These are phyloP conservation scores for Acanthochlamys bracteata DNA, from an alignment of 106 monocot genomes.

Conservation along the genomic window DNA sequence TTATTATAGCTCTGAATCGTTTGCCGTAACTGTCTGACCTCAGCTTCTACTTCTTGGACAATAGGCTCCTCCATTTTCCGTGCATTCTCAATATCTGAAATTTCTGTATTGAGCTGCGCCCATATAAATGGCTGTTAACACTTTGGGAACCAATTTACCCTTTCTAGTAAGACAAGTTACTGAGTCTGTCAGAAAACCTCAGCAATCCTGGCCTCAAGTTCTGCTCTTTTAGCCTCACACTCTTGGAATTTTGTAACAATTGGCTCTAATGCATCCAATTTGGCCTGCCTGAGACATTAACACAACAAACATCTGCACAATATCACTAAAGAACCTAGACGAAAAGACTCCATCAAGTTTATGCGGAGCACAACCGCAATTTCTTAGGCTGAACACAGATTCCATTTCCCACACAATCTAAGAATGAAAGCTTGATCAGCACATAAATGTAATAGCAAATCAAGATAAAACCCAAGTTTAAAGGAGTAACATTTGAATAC, in stretches of 20 bases:
- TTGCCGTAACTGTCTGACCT: constrained; percentile 56
- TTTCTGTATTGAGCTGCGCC: constrained; percentile 48
- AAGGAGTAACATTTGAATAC: no score
- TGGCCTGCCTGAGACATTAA: constrained; percentile 38
- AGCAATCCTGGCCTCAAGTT: constrained; percentile 38
- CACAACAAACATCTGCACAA: no score
- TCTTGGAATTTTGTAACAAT: constrained; percentile 26
- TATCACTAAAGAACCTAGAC: no score
- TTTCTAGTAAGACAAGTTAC: no score
- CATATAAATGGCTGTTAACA: not conserved
- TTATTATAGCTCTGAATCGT: constrained; percentile 68
- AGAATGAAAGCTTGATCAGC: no score
- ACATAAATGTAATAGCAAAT: no score
- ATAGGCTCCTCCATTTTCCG: constrained; percentile 57
- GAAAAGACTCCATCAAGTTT: no score
- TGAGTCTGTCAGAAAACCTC: constrained; percentile 49
- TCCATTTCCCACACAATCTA: no score
- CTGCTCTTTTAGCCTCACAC: constrained; percentile 15
- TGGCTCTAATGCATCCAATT: constrained; percentile 33
- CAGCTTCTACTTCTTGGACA: constrained; percentile 53
- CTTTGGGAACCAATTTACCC: no score
- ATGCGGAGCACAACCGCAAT: no score
- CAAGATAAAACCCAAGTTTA: no score
- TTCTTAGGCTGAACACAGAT: no score
- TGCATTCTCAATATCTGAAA: constrained; percentile 39